A percentile compares a stretch with the other conserved stretches of the same genome.
Evolutionary conservation across 257 asterid genomes (phyloP).

Genomic region (Coffea canephora): DNA sequence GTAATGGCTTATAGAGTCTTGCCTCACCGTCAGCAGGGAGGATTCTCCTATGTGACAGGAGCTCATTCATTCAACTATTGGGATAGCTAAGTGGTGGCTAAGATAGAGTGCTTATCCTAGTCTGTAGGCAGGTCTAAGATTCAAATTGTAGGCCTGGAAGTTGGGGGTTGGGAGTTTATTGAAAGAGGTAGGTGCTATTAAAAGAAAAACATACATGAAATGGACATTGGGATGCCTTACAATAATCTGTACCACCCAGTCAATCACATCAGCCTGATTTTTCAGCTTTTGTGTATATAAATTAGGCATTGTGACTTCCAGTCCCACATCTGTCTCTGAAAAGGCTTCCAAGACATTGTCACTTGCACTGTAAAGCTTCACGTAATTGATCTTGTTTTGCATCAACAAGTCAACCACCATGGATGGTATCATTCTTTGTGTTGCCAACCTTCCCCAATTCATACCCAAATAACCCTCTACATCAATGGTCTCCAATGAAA

Average conservation of each 20-base stretch:
- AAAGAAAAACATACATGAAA: neutral
- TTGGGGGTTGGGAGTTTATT: too few relatives aligned
- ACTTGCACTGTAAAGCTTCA: slow-evolving; percentile 10
- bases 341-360: slow-evolving; percentile 16
- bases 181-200: too few relatives aligned
- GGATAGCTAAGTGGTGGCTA: too few relatives aligned
- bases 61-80: too few relatives aligned
- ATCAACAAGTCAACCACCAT: slow-evolving; percentile 22
- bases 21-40: too few relatives aligned
- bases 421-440: slow-evolving; percentile 19
- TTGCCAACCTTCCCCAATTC: slow-evolving; percentile 23
- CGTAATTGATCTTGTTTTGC: slow-evolving; percentile 12
- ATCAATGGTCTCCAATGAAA: neutral
- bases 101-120: too few relatives aligned
- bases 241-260: neutral
- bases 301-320: slow-evolving; percentile 13
- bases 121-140: too few relatives aligned
- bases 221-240: neutral
- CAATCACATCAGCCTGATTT: rapidly evolving
- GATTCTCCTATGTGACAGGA: too few relatives aligned
- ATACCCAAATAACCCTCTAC: slow-evolving; percentile 13
- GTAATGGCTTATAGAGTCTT: too few relatives aligned
- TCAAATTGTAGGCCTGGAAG: too few relatives aligned
- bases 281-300: neutral
- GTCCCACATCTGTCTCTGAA: neutral